Base-by-base conservation (phyloP, 2,329 filamentous ascomycete genomes). In the Claviceps quebecensis region DNA sequence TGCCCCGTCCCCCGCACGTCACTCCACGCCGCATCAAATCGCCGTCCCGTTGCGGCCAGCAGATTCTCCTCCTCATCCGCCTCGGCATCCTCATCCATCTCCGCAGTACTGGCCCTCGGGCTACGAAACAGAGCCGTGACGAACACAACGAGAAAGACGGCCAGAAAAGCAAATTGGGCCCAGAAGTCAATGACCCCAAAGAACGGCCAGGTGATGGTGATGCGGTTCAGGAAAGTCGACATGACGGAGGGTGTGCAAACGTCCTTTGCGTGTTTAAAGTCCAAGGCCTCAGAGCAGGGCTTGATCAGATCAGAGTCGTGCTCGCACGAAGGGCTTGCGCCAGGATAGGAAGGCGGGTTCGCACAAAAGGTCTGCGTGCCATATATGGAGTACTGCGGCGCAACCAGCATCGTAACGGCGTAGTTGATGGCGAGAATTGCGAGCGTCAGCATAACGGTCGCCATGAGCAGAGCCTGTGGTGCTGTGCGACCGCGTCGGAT, bases 341-440 rank as follows among this genome's bases (percentile, higher is more conserved):
- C 81, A 0, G 78, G 75, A 52, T 78, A 72, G 39, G 71, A 72
- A 2, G 82, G 76, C 37, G 81, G 74, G 56, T 84, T 81, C 60
- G 88, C 83, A 69, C 93, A 98, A 71, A 90, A 96, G 1, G 86
- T 95, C 67, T 98, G 93, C 0, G 90, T 88, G 48, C 93, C 93
- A 63, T 88, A 98, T 51, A 85, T 94, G 46, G 91, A 81, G 65
- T 98, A 98, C 63, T 97, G 90, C 1, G 93, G 93, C 5, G 89
- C 93, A n/a, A 95, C 81, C 55, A 97, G 76, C 84, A 94, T 95
- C 52, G 87, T 85, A 43, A 97, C 73, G 8, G 87, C 81, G 66
- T 97, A 98, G 70, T 97, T 95, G 67, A 95, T 84, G 37, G 87
- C 93, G 44, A 98, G 72, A 2, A 87, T 87, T 57, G 94, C 91